Evolutionary conservation across 163 green algal species (phyloP).

Genomic region (Scenedesmus sp.): DNA sequence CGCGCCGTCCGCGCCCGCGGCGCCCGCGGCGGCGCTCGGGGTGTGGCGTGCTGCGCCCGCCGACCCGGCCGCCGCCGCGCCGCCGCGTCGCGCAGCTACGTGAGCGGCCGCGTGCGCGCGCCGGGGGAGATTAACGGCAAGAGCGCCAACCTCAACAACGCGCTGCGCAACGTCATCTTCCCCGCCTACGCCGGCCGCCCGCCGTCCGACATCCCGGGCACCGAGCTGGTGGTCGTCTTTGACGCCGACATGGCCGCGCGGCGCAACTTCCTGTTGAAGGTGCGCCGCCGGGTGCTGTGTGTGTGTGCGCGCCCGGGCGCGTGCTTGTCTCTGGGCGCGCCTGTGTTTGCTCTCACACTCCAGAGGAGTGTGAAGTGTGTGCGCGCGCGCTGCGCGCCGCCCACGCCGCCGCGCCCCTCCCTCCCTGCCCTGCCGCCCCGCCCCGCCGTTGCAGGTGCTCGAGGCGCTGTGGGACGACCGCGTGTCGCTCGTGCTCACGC

Average conservation of each 20-base stretch:
- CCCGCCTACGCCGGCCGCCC: constrained; percentile 35
- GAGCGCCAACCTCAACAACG: constrained; percentile 60
- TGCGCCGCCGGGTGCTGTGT: constrained; percentile 29
- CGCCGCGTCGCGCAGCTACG: constrained; percentile 42
- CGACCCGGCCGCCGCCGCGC: too few species aligned
- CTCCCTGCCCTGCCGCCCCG: too few species aligned
- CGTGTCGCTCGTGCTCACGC: constrained; percentile 47
- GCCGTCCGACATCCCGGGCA: constrained; percentile 55
- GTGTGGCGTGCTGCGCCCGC: too few species aligned
- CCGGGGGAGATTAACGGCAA: constrained; percentile 57
- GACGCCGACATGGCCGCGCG: constrained; percentile 77
- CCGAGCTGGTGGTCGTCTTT: constrained; percentile 76
- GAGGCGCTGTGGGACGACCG: constrained; percentile 55
- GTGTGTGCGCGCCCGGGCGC: too few species aligned
- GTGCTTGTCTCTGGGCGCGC: too few species aligned
- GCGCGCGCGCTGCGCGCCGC: too few species aligned
- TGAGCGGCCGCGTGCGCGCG: constrained; percentile 39
- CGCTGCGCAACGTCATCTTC: constrained; percentile 54
- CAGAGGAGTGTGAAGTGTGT: too few species aligned
- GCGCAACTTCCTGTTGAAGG: constrained; percentile 77
- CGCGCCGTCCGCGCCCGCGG: too few species aligned
- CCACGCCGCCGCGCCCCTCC: too few species aligned
- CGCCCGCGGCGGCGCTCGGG: too few species aligned
- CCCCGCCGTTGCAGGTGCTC: constrained; percentile 48
- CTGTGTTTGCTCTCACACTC: too few species aligned